A percentile compares a stretch with the other conserved stretches of the same genome.
Evolutionary conservation across 1,284 basidiomycete genomes (phyloP).

Genomic region (Porodaedalea pini): DNA sequence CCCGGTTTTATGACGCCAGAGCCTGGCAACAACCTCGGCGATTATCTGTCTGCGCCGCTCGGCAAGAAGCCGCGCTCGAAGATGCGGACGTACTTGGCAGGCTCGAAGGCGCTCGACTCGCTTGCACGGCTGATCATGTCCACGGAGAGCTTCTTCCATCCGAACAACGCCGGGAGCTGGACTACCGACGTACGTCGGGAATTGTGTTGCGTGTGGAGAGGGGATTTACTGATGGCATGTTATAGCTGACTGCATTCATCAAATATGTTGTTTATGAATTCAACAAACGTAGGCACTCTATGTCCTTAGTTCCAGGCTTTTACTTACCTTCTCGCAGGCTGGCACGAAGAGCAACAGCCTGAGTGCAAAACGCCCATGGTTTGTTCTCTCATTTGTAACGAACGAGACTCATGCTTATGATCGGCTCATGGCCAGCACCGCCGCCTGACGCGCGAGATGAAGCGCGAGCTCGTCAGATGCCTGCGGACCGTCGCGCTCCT

Average conservation of each 20-base stretch:
- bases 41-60: conserved; percentile 61
- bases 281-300: conserved; percentile 58
- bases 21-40: conserved; percentile 38
- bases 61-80: conserved; percentile 38
- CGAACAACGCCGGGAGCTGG: conserved; percentile 70
- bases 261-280: conserved; percentile 87
- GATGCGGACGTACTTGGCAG: conserved; percentile 68
- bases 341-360: conserved; percentile 76
- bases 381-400: conserved; percentile 20
- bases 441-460: conserved; percentile 78
- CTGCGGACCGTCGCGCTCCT: conserved; percentile 81
- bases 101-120: conserved; percentile 84
- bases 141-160: conserved; percentile 87
- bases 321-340: conserved; percentile 42
- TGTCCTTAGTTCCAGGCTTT: neutral
- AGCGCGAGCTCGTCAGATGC: conserved; percentile 80
- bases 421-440: conserved; percentile 46
- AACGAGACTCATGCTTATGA: conserved; percentile 11
- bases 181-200: conserved; percentile 55
- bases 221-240: conserved; percentile 7
- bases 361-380: conserved; percentile 82
- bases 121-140: conserved; percentile 83
- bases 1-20: conserved; percentile 41
- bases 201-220: neutral
- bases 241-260: conserved; percentile 75